Evolutionary conservation across 106 monocot species (phyloP), one percentile per base, ranked within the genome.

Genomic region (Acanthochlamys bracteata): DNA sequence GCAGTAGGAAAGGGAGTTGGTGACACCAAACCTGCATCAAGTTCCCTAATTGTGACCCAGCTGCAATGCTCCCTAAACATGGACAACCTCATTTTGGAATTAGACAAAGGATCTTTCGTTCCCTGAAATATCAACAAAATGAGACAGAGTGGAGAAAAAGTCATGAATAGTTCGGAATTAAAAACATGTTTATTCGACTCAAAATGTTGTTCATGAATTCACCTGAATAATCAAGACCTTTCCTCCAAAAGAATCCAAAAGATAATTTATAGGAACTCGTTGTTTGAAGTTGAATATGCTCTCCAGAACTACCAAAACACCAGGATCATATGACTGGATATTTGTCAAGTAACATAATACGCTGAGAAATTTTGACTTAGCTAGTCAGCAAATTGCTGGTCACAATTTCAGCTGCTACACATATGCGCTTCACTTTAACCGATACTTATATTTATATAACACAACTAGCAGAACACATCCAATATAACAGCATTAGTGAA

Each of bases 301-400:
- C 73, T 89, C 92, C 21, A 98, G 39, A 70, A 98, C 75, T 0
- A 76, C 53, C 39, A 70, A 64, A 46, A 75, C 88, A 11, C 96
- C 96, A 60, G 96, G 96, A 83, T 98, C 96, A 78, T 88, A 83
- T 58, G 96, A 91, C 95, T 96, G 59, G 10, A 69, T 51, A 26
- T 19, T 65, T 51, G 58, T 94, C 69, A 86, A 76, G 82, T 73
- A 45, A 45, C 43, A 45, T 13, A 45, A 45, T 13, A 7, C 43
- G 13, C 43, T 45, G 13, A 45, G 13, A 45, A 45, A 45, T 9
- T 13, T 9, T 13, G n/a, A n/a, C n/a, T n/a, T n/a, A n/a, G n/a
- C n/a, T n/a, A n/a, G n/a, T n/a, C n/a, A n/a, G n/a, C n/a, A n/a
- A n/a, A n/a, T n/a, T n/a, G n/a, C n/a, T n/a, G n/a, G n/a, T n/a